phyloP scores from a whole-genome alignment of 208 protist species.

The Trypanosoma brucei region DNA sequence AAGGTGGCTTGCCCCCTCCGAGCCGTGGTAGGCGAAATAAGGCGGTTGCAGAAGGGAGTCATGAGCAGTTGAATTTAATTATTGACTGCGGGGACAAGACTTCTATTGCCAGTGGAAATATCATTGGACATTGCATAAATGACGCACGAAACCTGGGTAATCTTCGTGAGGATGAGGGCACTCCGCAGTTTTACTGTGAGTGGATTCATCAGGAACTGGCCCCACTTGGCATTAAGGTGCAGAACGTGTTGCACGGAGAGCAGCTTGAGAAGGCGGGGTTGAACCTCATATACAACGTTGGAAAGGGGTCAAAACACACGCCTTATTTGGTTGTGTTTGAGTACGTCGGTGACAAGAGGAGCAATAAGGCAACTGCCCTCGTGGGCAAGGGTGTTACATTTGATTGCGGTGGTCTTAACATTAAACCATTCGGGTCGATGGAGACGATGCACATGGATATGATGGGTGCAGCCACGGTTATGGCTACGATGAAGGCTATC shows the following conservation, averaged over 20 bases:
- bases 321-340: conserved; percentile 78
- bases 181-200: conserved; percentile 70
- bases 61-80: conserved; percentile 11
- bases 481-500: conserved; percentile 70
- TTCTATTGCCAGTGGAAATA: conserved; percentile 46
- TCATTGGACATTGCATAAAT: conserved; percentile 77
- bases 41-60: not conserved
- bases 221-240: conserved; percentile 41
- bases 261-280: conserved; percentile 48
- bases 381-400: conserved; percentile 92
- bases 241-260: conserved; percentile 49
- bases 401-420: conserved; percentile 86
- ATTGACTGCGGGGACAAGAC: conserved; percentile 34
- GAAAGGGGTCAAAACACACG: conserved; percentile 63
- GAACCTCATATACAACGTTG: conserved; percentile 76
- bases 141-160: conserved; percentile 77
- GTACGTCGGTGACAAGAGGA: conserved; percentile 63
- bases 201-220: conserved; percentile 45
- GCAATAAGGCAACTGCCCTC: conserved; percentile 40
- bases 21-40: not conserved
- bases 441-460: conserved; percentile 92
- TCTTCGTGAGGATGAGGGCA: conserved; percentile 77
- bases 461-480: conserved; percentile 84
- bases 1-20: not conserved
- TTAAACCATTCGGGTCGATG: conserved; percentile 90